phyloP scores from a whole-genome alignment of 495 filamentous ascomycete species.

The Hypomontagnella submonticulosa region DNA sequence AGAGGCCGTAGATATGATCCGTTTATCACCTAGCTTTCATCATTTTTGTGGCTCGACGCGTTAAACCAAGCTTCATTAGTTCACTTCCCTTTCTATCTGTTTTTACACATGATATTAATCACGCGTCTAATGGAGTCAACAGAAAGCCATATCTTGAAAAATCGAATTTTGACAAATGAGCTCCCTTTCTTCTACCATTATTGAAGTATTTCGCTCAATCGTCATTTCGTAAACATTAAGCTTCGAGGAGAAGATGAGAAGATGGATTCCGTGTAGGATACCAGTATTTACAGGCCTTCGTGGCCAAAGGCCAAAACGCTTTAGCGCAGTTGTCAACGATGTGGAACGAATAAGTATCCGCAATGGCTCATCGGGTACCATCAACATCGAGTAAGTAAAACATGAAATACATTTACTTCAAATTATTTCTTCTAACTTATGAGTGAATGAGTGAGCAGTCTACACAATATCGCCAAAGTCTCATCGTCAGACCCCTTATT shows the following conservation, averaged over 20 bases:
- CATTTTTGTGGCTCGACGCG: constrained; percentile 25
- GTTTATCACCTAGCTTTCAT: constrained; percentile 15
- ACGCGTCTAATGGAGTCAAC: not conserved
- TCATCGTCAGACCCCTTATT: constrained; percentile 45
- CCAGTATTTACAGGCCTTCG: constrained; percentile 64
- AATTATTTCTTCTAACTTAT: not conserved
- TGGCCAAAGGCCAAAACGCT: constrained; percentile 18
- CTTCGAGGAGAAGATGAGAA: constrained; percentile 59
- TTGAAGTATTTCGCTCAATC: not conserved
- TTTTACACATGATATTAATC: not conserved
- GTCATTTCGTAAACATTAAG: not conserved
- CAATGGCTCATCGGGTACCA: constrained; percentile 43
- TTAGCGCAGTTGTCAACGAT: constrained; percentile 36
- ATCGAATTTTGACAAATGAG: not conserved
- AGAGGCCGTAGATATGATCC: not conserved
- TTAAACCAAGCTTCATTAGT: constrained; percentile 35
- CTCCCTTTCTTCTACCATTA: not conserved
- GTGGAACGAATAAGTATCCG: constrained; percentile 38
- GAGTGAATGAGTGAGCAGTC: constrained; percentile 26
- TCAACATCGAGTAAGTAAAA: constrained; percentile 45
- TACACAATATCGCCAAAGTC: constrained; percentile 49
- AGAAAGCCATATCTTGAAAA: not conserved
- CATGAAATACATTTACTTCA: not conserved
- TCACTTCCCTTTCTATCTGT: too few species aligned
- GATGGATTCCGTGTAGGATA: constrained; percentile 69